These are phyloP conservation scores for Malassezia arunalokei DNA, from an alignment of 1,284 basidiomycete species.

Conservation along the genomic window DNA sequence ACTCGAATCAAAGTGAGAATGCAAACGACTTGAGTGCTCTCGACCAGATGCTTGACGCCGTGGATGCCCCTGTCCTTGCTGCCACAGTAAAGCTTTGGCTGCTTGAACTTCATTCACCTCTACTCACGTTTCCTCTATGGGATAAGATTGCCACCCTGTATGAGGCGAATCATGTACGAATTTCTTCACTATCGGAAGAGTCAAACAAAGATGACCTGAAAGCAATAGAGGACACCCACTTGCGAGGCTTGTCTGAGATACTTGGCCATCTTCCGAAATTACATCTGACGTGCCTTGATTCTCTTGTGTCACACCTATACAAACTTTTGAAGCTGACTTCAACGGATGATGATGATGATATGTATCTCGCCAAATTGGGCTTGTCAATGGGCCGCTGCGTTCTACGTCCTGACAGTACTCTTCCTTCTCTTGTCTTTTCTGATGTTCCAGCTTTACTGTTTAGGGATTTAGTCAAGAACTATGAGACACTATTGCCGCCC, in stretches of 20 bases:
- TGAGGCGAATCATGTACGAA: constrained; percentile 23
- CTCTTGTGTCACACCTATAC: constrained; percentile 63
- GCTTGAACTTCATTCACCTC: constrained; percentile 32
- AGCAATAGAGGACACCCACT: constrained; percentile 49
- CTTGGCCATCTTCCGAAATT: constrained; percentile 64
- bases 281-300: constrained; percentile 70
- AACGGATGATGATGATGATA: constrained; percentile 55
- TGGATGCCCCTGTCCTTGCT: constrained; percentile 62
- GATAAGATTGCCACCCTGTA: constrained; percentile 36
- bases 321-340: constrained; percentile 57
- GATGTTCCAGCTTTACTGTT: constrained; percentile 57
- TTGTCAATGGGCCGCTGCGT: constrained; percentile 73
- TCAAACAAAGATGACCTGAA: neutral
- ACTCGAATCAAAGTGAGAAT: constrained; percentile 11
- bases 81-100: constrained; percentile 67
- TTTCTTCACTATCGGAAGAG: constrained; percentile 16
- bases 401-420: constrained; percentile 68
- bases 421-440: constrained; percentile 69
- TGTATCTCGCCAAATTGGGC: constrained; percentile 73
- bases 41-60: constrained; percentile 9
- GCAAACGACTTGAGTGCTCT: constrained; percentile 13
- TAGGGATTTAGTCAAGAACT: constrained; percentile 68
- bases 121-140: constrained; percentile 33
- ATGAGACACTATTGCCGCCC: constrained; percentile 63
- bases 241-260: constrained; percentile 59